Conservation (phyloP, 139 green algal genomes). For the Mesotaenium endlicherianum region DNA sequence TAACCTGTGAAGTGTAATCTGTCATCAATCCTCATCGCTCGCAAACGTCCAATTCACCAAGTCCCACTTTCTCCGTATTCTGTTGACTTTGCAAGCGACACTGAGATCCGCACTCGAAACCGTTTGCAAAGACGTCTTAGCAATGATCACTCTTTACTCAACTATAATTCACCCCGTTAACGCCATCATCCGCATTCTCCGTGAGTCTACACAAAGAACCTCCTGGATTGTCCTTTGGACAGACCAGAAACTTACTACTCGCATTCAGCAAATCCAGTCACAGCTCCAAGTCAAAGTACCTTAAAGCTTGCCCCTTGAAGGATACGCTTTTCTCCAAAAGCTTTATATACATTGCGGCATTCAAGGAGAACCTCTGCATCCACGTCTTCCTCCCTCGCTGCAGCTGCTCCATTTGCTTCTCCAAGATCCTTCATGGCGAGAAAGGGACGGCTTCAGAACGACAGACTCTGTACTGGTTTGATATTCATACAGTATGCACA, state of each 20-base stretch:
- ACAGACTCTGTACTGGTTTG: too few relatives aligned
- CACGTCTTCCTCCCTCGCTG: conserved; percentile 2
- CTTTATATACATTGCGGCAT: conserved; percentile 89
- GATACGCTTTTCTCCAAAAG: conserved; percentile 90
- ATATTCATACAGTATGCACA: too few relatives aligned
- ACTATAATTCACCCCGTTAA: neutral
- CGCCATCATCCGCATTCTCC: neutral
- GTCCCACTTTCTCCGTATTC: neutral
- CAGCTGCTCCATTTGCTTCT: neutral
- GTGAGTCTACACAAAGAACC: neutral
- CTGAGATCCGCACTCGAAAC: neutral
- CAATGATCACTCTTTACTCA: too few relatives aligned
- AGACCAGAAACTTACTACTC: neutral
- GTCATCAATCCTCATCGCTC: neutral
- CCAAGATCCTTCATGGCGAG: too few relatives aligned
- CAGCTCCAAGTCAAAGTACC: conserved; percentile 5
- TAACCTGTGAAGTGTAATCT: neutral
- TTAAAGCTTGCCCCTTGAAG: conserved; percentile 87
- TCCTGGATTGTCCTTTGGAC: neutral
- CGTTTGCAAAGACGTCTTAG: neutral
- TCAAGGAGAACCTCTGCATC: conserved; percentile 86
- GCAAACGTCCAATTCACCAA: neutral
- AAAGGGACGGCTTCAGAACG: too few relatives aligned
- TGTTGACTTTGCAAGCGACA: neutral
- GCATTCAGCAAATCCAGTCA: too few relatives aligned